Base-by-base conservation (phyloP, 2,329 filamentous ascomycete genomes). In the Cylindrodendrum hubeiense region DNA sequence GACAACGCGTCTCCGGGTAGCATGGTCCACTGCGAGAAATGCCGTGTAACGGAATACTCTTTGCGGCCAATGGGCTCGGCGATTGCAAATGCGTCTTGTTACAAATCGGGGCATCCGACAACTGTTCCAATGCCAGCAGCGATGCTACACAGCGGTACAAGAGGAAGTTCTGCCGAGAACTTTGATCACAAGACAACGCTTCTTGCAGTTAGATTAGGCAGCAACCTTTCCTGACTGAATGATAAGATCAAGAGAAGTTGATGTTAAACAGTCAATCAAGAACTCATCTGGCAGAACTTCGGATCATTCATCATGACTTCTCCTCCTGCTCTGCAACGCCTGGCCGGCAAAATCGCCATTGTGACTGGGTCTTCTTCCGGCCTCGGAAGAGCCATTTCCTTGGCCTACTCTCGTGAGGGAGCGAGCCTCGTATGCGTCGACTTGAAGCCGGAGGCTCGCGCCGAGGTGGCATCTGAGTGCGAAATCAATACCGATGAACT, bases 281-380 rank as follows among this genome's bases (percentile, higher is more conserved):
- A 33, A 28, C 26, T 30, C 5, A 47, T 28, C 2, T 4, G 15
- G 17, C 24, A 44, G 28, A 15, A 30, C 46, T 4, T 21, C 33
- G 5, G 13, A n/a, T 28, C 19, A 22, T 3, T 10, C n/a, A 2
- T 57, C 52, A 50, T 71, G 1, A 21, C 59, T 26, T 26, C 30
- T 9, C 19, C 59, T 5, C 24, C 50, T 26, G 19, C 28, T 2
- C 43, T 54, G 13, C 56, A 60, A 2, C 68, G 71, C 10, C 51
- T 74, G 2, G 24, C 59, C 9, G 61, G 39, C 22, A 74, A 73
- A 22, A 63, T 84, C 78, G 67, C 78, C 76, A 79, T 85, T 24
- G 76, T 86, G 6, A 85, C 84, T 0, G 84, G 84, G 12, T 75
- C 81, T 2, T 84, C 83, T 0, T 83, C 82, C 0, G 83, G 83